phyloP scores from a whole-genome alignment of 164 flowering plant genomes.

The Cinnamomum chago region DNA sequence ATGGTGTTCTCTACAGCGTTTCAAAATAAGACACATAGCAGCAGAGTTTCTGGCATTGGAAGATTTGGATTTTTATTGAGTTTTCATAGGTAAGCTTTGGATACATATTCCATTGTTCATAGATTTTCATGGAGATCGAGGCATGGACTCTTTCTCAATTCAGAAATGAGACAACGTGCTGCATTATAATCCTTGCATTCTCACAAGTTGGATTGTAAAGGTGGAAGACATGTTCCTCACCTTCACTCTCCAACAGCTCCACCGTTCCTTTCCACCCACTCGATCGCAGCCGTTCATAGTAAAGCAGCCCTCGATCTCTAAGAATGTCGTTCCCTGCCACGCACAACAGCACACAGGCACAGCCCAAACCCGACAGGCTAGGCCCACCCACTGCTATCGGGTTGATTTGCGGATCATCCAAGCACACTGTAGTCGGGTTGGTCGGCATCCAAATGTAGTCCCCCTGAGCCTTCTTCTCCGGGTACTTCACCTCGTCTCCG shows the following conservation, averaged over 20 bases:
- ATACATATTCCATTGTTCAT: too few relatives aligned
- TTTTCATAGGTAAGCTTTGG: too few relatives aligned
- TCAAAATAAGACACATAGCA: too few relatives aligned
- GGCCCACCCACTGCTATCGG: slow-evolving; percentile 41
- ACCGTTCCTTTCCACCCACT: slow-evolving; percentile 49
- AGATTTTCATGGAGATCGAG: too few relatives aligned
- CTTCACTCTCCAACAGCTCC: slow-evolving; percentile 45
- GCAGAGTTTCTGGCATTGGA: too few relatives aligned
- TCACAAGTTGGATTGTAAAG: slow-evolving; percentile 29
- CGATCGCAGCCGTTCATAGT: slow-evolving; percentile 34
- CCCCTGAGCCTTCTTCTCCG: slow-evolving; percentile 14
- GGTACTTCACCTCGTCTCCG: background rate
- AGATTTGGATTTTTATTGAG: too few relatives aligned
- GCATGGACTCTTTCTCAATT: too few relatives aligned
- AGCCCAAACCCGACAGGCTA: slow-evolving; percentile 24
- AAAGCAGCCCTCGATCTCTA: slow-evolving; percentile 45
- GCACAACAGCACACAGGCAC: slow-evolving; percentile 35
- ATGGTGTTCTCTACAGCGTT: too few relatives aligned
- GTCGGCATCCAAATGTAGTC: slow-evolving; percentile 42
- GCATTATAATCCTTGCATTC: slow-evolving; percentile 25
- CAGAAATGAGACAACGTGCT: too few relatives aligned
- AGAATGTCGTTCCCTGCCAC: slow-evolving; percentile 51
- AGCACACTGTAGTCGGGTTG: slow-evolving; percentile 38
- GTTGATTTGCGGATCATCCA: slow-evolving; percentile 52
- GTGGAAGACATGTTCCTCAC: slow-evolving; percentile 51